Conservation (phyloP, 352 stramenopile species). For the Globisporangium spiculum region DNA sequence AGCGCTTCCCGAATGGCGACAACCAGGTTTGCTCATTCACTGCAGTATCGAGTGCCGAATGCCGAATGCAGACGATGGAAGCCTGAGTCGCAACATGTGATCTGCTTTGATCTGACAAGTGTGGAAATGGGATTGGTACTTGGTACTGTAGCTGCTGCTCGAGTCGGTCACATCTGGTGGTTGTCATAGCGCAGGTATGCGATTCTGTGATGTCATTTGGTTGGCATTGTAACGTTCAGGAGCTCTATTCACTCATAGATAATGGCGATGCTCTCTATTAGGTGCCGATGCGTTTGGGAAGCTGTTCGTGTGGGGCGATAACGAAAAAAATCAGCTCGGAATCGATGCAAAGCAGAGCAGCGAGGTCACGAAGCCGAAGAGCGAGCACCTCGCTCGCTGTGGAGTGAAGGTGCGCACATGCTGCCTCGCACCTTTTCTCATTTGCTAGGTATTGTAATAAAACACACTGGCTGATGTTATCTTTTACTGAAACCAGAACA, state of each 20-base stretch:
- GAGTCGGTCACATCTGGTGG: constrained; percentile 50
- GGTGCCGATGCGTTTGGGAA: constrained; percentile 23
- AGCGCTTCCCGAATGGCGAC: constrained; percentile 25
- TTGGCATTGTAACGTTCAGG: neutral
- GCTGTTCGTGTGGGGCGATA: constrained; percentile 72
- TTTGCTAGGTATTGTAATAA: too few species aligned
- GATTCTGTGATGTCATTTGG: neutral
- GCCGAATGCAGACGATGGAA: too few species aligned
- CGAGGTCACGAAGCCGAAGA: neutral
- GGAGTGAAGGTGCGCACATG: neutral
- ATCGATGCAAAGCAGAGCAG: neutral
- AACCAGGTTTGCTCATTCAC: neutral
- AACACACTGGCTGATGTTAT: neutral
- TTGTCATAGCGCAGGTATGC: constrained; percentile 66
- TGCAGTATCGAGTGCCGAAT: neutral
- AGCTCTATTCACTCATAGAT: neutral
- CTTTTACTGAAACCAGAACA: constrained; percentile 14
- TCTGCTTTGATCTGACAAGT: neutral
- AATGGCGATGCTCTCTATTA: constrained; percentile 4
- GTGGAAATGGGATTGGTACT: neutral
- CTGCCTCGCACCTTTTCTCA: neutral
- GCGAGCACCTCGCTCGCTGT: neutral
- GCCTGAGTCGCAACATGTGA: neutral
- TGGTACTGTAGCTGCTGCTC: constrained; percentile 20
- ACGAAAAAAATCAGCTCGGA: constrained; percentile 55